These are phyloP conservation scores for Neospermospora avenae DNA, from an alignment of 2,329 filamentous ascomycete species.

Conservation along the genomic window DNA sequence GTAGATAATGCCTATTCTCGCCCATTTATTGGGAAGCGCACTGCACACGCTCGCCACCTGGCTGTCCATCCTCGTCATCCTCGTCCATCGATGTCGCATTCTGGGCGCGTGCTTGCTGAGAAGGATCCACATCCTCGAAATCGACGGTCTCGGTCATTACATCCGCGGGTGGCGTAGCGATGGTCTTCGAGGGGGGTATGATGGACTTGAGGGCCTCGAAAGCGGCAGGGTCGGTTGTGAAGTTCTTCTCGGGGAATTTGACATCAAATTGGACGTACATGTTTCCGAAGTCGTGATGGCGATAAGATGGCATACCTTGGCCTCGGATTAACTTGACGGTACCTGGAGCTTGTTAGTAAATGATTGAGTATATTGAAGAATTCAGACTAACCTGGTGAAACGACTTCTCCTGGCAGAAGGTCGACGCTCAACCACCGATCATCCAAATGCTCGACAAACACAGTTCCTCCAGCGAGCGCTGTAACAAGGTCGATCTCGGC, in stretches of 20 bases:
- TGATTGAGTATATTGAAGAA: constrained; percentile 5
- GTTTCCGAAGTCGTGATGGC: constrained; percentile 94
- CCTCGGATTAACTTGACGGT: constrained; percentile 91
- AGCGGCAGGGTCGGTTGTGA: constrained; percentile 62
- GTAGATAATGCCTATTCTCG: neutral
- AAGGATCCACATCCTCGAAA: constrained; percentile 78
- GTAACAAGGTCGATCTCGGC: constrained; percentile 95
- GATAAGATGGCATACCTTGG: constrained; percentile 94
- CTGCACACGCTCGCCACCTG: constrained; percentile 73
- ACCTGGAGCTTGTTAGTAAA: constrained; percentile 50
- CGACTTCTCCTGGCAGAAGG: constrained; percentile 90
- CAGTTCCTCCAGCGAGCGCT: constrained; percentile 83
- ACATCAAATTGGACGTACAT: constrained; percentile 97
- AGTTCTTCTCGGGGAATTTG: constrained; percentile 86
- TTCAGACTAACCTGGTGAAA: constrained; percentile 73
- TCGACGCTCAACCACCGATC: constrained; percentile 95
- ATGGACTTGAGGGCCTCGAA: constrained; percentile 79
- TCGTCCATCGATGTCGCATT: constrained; percentile 66
- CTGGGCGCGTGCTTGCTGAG: constrained; percentile 64
- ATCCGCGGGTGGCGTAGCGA: constrained; percentile 68
- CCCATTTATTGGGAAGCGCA: constrained; percentile 76
- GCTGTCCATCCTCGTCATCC: constrained; percentile 73
- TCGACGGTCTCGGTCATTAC: constrained; percentile 89
- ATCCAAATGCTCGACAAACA: constrained; percentile 94
- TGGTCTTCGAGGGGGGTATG: constrained; percentile 65